Evolutionary conservation across 768 basidiomycete genomes (phyloP).

Genomic region (Hypsizygus marmoreus): DNA sequence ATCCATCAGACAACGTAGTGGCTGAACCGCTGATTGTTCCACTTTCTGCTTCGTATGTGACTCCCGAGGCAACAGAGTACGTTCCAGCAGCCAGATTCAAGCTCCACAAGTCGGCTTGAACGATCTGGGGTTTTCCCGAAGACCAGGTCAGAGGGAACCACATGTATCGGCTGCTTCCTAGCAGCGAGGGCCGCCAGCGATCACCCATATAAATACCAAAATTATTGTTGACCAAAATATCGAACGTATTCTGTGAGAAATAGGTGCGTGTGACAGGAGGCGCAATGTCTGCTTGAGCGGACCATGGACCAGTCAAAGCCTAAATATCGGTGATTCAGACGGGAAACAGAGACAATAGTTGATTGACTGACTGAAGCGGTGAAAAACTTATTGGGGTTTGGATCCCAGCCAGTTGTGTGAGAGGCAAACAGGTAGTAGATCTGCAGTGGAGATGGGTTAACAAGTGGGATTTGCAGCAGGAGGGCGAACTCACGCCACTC

Average conservation of each 20-base stretch:
- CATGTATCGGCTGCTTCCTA: slow-evolving; percentile 61
- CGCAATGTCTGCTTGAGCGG: slow-evolving; percentile 57
- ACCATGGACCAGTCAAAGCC: slow-evolving; percentile 58
- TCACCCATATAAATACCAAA: slow-evolving; percentile 65
- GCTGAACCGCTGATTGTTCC: slow-evolving; percentile 52
- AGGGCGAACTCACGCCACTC: slow-evolving; percentile 39
- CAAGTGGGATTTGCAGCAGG: not conserved
- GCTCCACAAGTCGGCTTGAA: slow-evolving; percentile 59
- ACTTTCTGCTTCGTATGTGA: slow-evolving; percentile 56
- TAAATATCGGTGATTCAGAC: slow-evolving; percentile 22
- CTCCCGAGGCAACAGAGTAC: slow-evolving; percentile 50
- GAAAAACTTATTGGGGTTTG: slow-evolving; percentile 64
- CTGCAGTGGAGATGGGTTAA: slow-evolving; percentile 23
- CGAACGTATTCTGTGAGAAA: slow-evolving; percentile 62
- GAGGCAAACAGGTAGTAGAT: slow-evolving; percentile 61
- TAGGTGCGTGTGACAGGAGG: slow-evolving; percentile 53
- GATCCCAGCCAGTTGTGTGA: slow-evolving; percentile 59
- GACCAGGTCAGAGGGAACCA: slow-evolving; percentile 64
- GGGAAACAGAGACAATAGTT: not conserved
- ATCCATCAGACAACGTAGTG: slow-evolving; percentile 39
- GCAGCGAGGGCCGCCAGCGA: slow-evolving; percentile 54
- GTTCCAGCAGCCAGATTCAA: slow-evolving; percentile 52
- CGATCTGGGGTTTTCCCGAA: slow-evolving; percentile 53
- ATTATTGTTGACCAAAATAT: slow-evolving; percentile 48
- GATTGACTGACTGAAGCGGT: slow-evolving; percentile 42